phyloP scores from a whole-genome alignment of 2,329 filamentous ascomycete genomes.

The Verticillium nubilum region DNA sequence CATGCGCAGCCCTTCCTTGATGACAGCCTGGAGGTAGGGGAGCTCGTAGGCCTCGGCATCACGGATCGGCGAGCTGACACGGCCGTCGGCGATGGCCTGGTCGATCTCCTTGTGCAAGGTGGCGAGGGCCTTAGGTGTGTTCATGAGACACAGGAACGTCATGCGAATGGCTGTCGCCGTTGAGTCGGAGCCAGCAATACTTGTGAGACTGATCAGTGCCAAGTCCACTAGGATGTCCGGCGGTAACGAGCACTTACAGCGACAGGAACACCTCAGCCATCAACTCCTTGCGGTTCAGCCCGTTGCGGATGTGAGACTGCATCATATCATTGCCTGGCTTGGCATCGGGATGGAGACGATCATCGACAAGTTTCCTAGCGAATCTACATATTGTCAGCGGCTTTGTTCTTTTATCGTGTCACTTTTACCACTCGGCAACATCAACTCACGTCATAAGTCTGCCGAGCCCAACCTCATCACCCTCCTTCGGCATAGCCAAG shows the following conservation, averaged over 20 bases:
- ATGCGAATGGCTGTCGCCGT: conserved; percentile 32
- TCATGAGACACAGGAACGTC: conserved; percentile 45
- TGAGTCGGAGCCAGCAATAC: conserved; percentile 30
- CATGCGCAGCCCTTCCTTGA: conserved; percentile 45
- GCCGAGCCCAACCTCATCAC: conserved; percentile 28
- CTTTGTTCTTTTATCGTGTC: too few species aligned
- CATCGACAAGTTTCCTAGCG: conserved; percentile 20
- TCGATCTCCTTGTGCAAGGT: conserved; percentile 45
- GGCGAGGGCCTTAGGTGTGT: conserved; percentile 36
- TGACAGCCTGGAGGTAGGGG: conserved; percentile 43
- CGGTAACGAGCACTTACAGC: conserved; percentile 3
- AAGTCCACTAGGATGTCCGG: background rate
- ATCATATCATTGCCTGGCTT: conserved; percentile 24
- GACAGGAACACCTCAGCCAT: conserved; percentile 19
- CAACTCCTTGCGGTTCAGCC: conserved; percentile 17
- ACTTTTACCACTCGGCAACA: background rate
- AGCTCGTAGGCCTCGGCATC: conserved; percentile 29
- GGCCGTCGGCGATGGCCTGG: conserved; percentile 9
- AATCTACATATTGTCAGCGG: conserved; percentile 12
- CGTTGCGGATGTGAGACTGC: conserved; percentile 22
- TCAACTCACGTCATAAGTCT: conserved; percentile 16
- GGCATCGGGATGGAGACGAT: conserved; percentile 18
- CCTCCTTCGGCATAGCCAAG: conserved; percentile 16
- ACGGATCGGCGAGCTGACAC: conserved; percentile 16
- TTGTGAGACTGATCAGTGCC: background rate